A percentile compares a stretch with the other conserved stretches of the same genome.
These are phyloP conservation scores for Mucor saturninus DNA, from an alignment of 371 early-diverging fungal genomes.

Conservation along the genomic window DNA sequence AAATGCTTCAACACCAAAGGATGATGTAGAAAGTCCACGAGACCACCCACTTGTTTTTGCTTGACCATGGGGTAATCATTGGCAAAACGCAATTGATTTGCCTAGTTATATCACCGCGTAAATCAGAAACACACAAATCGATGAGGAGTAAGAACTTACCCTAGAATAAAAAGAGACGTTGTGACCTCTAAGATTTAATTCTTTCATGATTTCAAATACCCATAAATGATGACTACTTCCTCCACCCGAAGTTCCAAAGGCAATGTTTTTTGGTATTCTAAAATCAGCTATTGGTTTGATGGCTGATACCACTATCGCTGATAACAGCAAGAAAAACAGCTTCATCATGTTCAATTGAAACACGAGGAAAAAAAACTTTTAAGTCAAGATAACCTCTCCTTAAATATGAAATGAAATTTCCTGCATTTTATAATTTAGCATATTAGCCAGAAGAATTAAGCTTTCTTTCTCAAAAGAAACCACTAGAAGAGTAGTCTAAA, in stretches of 20 bases:
- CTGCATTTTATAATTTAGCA: no score
- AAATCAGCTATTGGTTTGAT: neutral
- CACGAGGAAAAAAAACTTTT: no score
- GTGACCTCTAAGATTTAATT: slow-evolving; percentile 18
- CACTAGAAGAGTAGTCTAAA: no score
- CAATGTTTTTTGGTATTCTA: slow-evolving; percentile 9
- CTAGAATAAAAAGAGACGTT: slow-evolving; percentile 9
- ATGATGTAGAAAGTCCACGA: neutral
- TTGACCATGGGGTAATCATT: slow-evolving; percentile 23
- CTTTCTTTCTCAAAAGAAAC: no score
- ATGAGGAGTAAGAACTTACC: slow-evolving; percentile 4
- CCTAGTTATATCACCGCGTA: slow-evolving; percentile 13
- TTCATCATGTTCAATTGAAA: no score
- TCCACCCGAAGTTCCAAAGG: slow-evolving; percentile 11
- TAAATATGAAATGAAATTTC: no score
- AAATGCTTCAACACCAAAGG: neutral
- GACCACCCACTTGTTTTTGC: slow-evolving; percentile 16
- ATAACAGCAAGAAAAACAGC: no score
- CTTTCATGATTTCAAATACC: slow-evolving; percentile 24
- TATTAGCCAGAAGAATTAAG: no score
- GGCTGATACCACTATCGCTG: neutral
- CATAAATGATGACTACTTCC: slow-evolving; percentile 21
- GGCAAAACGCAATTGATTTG: slow-evolving; percentile 22
- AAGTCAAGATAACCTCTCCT: no score
- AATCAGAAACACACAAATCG: neutral